These are phyloP conservation scores for Baorangia bicolor DNA, from an alignment of 768 basidiomycete species.

Conservation along the genomic window DNA sequence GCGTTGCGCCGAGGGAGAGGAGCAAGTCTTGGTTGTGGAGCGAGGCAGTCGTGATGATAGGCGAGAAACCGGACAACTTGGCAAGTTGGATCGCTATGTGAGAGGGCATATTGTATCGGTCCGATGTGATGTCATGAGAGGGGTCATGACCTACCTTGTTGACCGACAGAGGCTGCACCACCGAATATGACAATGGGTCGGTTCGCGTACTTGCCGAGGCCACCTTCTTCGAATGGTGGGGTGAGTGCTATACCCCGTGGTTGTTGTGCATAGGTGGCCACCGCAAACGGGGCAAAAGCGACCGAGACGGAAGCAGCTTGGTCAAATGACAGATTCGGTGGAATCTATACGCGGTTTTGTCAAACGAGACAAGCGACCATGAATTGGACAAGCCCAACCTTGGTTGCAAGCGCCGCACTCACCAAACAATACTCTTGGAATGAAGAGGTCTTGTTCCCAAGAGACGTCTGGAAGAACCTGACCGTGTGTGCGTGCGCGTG, in stretches of 20 bases:
- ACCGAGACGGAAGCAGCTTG: conserved; percentile 36
- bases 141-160: conserved; percentile 29
- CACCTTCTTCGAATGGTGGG: conserved; percentile 30
- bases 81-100: conserved; percentile 33
- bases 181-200: conserved; percentile 37
- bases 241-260: conserved; percentile 27
- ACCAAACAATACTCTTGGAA: conserved; percentile 27
- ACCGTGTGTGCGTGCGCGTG: neutral
- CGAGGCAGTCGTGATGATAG: conserved; percentile 41
- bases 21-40: conserved; percentile 29
- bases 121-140: too few relatives aligned
- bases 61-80: conserved; percentile 32
- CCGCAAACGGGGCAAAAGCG: conserved; percentile 33
- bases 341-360: conserved; percentile 25
- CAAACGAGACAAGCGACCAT: neutral
- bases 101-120: too few relatives aligned
- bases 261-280: conserved; percentile 31
- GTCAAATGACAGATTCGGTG: conserved; percentile 34
- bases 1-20: conserved; percentile 37
- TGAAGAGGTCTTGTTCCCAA: conserved; percentile 6
- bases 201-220: conserved; percentile 28
- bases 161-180: conserved; percentile 37
- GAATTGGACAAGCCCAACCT: neutral
- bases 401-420: conserved; percentile 10
- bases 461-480: conserved; percentile 7